phyloP scores from a whole-genome alignment of 2,329 filamentous ascomycete genomes.

The Acrocalymma vagum region DNA sequence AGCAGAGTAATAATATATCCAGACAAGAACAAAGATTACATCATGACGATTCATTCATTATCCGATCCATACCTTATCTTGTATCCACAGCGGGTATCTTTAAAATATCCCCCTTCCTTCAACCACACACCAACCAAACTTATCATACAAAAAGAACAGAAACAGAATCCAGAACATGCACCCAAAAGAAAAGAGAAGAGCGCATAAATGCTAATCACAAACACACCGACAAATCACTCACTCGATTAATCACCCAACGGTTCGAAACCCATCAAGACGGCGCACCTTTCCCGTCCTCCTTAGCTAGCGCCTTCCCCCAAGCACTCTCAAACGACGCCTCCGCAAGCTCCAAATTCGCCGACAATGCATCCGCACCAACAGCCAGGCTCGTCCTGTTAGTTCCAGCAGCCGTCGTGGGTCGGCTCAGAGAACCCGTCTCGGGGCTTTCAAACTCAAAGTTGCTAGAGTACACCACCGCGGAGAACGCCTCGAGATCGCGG shows the following conservation, averaged over 20 bases:
- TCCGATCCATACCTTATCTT: conserved; percentile 5
- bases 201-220: no score
- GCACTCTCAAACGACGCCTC: conserved; percentile 71
- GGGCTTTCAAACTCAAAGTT: conserved; percentile 70
- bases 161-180: no score
- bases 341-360: conserved; percentile 50
- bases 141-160: conserved; percentile 22
- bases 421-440: conserved; percentile 27
- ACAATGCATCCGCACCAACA: conserved; percentile 65
- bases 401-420: conserved; percentile 17
- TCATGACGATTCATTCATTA: no score
- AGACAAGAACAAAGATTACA: no score
- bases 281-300: conserved; percentile 51
- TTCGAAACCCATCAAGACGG: conserved; percentile 11
- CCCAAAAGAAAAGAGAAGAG: no score
- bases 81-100: no score
- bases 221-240: no score
- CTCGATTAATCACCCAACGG: no score
- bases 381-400: conserved; percentile 27
- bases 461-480: conserved; percentile 85
- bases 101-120: no score
- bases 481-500: conserved; percentile 80
- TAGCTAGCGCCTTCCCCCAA: conserved; percentile 71
- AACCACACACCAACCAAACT: background rate
- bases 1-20: no score